Conservation (phyloP, 2,329 filamentous ascomycete species). For the Davidsoniella australis region DNA sequence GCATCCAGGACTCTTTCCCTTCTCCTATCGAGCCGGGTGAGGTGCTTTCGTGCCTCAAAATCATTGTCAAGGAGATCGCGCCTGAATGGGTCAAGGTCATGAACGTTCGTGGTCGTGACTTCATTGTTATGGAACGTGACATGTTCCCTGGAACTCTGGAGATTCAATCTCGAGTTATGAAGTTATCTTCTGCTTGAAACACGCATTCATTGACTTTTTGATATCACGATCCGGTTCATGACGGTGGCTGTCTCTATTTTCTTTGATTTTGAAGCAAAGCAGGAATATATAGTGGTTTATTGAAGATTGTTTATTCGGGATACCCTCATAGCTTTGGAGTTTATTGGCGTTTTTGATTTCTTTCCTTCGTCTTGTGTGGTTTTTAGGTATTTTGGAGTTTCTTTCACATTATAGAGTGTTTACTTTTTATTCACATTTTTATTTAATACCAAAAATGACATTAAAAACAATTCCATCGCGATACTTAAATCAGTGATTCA, state of each 20-base stretch:
- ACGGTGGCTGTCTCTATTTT: neutral
- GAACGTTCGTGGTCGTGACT: constrained; percentile 34
- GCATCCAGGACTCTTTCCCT: constrained; percentile 49
- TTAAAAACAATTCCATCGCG: no score
- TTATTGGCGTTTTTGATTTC: constrained; percentile 1
- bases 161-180: constrained; percentile 20
- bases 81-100: constrained; percentile 39
- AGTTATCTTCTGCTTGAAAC: constrained; percentile 2
- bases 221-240: no score
- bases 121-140: constrained; percentile 36
- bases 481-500: no score
- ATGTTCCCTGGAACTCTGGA: constrained; percentile 23
- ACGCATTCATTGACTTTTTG: neutral
- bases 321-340: constrained; percentile 5
- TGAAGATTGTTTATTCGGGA: constrained; percentile 4
- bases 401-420: neutral
- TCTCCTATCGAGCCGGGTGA: constrained; percentile 37
- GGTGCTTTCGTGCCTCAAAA: constrained; percentile 29
- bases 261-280: neutral
- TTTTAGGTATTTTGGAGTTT: neutral
- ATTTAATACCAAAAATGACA: neutral
- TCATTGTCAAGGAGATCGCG: constrained; percentile 37
- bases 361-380: neutral
- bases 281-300: constrained; percentile 5
- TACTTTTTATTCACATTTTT: neutral